Evolutionary conservation across 371 early-diverging fungal genomes (phyloP), one percentile per base, ranked within the genome.

Genomic region (Apophysomyces elegans): DNA sequence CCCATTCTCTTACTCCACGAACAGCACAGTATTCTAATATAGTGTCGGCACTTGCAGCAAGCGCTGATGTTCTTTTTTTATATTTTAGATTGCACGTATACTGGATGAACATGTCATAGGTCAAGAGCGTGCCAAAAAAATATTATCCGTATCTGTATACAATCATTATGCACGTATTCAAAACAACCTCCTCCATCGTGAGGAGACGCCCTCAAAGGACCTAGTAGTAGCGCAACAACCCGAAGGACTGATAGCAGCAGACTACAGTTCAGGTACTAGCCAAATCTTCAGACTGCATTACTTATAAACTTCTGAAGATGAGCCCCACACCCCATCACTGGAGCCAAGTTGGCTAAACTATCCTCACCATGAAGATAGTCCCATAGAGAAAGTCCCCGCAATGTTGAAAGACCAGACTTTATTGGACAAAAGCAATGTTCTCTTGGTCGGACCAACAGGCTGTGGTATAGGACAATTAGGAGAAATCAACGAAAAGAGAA

Each of bases 391-490:
- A 21, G 9, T 9, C 5, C 54, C 54, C 9, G 21, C 16, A 21
- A 16, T 9, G 21, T 26, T 6, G 8, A n/a, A 21, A 2, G 54
- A 67, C 57, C 70, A 7, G n/a, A 80, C 91, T 0, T 75, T 88
- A 54, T 84, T 91, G 59, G 96, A 96, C 50, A 96, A 96, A 73
- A 95, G 95, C 79, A 95, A 95, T 62, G 92, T 96, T 1, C 76
- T 96, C 9, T 66, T 96, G 60, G 69, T 95, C 11, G 96, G 96
- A 2, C 96, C 96, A 0, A 91, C 93, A 1, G 94, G 94, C 1
- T 93, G 93, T 16, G 94, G 88, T 68, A 88, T 82, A 41, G 8
- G 9, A 37, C 32, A 26, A 26, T 26, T 26, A 26, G 32, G 3
- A 2, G 32, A 2, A 3, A 26, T 26, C 32, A 26, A 26, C 32